Evolutionary conservation across 495 filamentous ascomycete genomes (phyloP), one percentile per base, ranked within the genome.

Genomic region (Cladorrhinum samala): DNA sequence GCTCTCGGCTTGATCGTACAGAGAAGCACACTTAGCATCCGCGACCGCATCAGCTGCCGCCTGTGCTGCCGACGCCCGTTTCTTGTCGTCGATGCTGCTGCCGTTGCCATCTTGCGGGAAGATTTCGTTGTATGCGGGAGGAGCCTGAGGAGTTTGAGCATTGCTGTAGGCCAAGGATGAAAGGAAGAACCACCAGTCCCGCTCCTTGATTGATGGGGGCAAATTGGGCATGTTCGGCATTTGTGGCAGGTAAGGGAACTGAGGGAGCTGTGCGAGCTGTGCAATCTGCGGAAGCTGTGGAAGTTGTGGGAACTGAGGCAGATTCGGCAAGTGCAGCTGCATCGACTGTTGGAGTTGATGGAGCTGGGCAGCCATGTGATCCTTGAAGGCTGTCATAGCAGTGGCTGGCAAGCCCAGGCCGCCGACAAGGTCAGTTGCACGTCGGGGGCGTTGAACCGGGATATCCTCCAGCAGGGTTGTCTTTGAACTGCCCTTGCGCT

Each of bases 111-210:
- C 38, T 25, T 50, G 46, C 5, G 89, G 89, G 62, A 82, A 95
- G 23, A 94, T 77, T 18, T 91, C 89, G 48, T 90, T 82, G 54
- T 95, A 95, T 3, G 89, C 81, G 27, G 89, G 89, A 5, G 89
- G 89, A 23, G 76, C 45, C 2, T 33, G 45, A 7, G n/a, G 73
- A 4, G 70, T 59, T 1, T 66, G 39, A 9, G 46, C 24, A 21
- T 17, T 13, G 57, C 69, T 36, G 67, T 64, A 48, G 58, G 71
- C 42, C 71, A 75, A 50, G 65, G 68, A 56, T 68, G 76, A 68
- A 67, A 85, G 70, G 60, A 88, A 84, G 79, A 85, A 88, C 84
- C 87, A 89, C 56, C 77, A 72, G 54, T 83, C 77, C 3, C 60
- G 73, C 27, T 81, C 82, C 50, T 78, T 80, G 1, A 68, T 63